A percentile compares a stretch with the other conserved stretches of the same genome.
These are phyloP conservation scores for Sapria himalayana DNA, from an alignment of 345 rosid genomes.

Conservation along the genomic window DNA sequence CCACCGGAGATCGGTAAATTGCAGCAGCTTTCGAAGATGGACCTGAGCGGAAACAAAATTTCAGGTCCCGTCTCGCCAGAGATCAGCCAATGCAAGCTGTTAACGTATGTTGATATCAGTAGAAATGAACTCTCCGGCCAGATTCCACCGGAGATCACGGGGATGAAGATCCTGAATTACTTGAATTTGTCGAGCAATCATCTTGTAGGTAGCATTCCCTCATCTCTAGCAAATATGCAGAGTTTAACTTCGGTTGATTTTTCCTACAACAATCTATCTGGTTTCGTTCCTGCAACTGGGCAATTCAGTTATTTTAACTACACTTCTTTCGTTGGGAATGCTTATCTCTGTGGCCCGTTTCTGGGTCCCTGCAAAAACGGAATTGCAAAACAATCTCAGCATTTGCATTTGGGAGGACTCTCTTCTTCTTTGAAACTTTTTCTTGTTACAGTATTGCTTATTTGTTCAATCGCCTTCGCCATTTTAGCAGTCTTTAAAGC, in stretches of 20 bases:
- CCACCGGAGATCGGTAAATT: conserved; percentile 60
- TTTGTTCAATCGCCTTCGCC: conserved; percentile 67
- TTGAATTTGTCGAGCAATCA: conserved; percentile 67
- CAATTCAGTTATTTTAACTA: conserved; percentile 82
- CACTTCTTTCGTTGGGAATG: conserved; percentile 68
- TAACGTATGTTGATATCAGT: conserved; percentile 70
- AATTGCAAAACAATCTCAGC: conserved; percentile 26
- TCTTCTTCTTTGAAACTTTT: conserved; percentile 70
- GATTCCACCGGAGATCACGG: conserved; percentile 53
- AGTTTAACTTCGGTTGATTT: conserved; percentile 85
- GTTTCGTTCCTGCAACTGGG: conserved; percentile 74
- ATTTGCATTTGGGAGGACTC: conserved; percentile 31
- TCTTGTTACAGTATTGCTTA: conserved; percentile 60
- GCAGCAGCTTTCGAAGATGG: conserved; percentile 66
- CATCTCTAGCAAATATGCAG: conserved; percentile 63
- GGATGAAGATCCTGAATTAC: conserved; percentile 69
- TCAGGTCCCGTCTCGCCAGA: conserved; percentile 43
- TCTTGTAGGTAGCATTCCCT: conserved; percentile 48
- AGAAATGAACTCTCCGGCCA: conserved; percentile 61
- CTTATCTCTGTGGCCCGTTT: conserved; percentile 70
- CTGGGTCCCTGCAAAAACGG: conserved; percentile 60
- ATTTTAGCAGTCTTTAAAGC: conserved; percentile 74
- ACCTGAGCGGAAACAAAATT: conserved; percentile 52
- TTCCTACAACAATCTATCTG: conserved; percentile 74
- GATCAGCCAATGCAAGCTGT: conserved; percentile 59